Evolutionary conservation across 257 asterid genomes (phyloP).

Genomic region (Solanum etuberosum): DNA sequence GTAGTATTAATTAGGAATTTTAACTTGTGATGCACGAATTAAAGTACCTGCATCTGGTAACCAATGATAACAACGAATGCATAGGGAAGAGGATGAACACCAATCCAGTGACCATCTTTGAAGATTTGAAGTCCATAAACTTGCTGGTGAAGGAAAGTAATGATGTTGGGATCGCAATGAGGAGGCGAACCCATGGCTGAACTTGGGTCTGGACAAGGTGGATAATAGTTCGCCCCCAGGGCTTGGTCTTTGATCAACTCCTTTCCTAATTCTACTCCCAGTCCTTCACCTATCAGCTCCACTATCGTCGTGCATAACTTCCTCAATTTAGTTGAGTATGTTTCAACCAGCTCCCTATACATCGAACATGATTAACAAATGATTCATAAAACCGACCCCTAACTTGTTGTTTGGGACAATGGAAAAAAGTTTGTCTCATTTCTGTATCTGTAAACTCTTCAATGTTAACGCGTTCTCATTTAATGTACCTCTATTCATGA

Average conservation of each 20-base stretch:
- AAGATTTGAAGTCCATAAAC: conserved; percentile 45
- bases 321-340: conserved; percentile 25
- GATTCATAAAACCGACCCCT: background rate
- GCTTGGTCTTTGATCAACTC: conserved; percentile 26
- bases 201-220: conserved; percentile 60
- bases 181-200: conserved; percentile 33
- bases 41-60: conserved; percentile 29
- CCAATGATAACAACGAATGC: conserved; percentile 39
- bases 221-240: conserved; percentile 37
- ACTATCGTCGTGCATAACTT: conserved; percentile 22
- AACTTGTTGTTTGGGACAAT: background rate
- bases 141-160: conserved; percentile 36
- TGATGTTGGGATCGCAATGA: conserved; percentile 49
- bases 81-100: conserved; percentile 28
- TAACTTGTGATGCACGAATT: no score
- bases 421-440: no score
- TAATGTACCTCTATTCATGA: no score
- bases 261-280: conserved; percentile 33
- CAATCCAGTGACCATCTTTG: conserved; percentile 40
- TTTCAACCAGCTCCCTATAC: conserved; percentile 26
- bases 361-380: background rate
- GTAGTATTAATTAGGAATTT: no score
- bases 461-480: no score
- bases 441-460: no score
- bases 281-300: conserved; percentile 36